Conservation (phyloP, 352 stramenopile species). For the Paralagenidium karlingii region DNA sequence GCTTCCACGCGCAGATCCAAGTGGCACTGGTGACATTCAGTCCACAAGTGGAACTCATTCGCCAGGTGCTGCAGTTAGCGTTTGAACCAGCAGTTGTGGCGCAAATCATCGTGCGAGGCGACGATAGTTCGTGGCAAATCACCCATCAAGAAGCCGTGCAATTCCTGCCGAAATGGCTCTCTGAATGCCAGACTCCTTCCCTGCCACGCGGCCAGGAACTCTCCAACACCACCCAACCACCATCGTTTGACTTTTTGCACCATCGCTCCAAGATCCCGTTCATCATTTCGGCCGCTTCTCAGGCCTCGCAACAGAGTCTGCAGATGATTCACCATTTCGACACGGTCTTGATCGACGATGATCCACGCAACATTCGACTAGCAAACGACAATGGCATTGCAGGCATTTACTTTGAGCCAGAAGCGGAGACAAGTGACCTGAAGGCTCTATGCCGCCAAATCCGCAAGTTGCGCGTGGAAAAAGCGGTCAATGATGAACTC, state of each 20-base stretch:
- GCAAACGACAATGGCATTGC: slow-evolving; percentile 61
- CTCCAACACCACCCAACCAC: too few relatives aligned
- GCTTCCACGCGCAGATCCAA: slow-evolving; percentile 21
- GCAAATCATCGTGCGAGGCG: slow-evolving; percentile 41
- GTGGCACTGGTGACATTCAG: slow-evolving; percentile 78
- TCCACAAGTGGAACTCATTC: slow-evolving; percentile 51
- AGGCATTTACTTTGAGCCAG: slow-evolving; percentile 55
- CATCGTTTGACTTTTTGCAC: not conserved
- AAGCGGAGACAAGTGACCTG: slow-evolving; percentile 19
- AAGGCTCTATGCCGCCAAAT: slow-evolving; percentile 31
- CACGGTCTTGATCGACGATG: slow-evolving; percentile 73
- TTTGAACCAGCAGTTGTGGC: slow-evolving; percentile 20
- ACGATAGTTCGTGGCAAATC: slow-evolving; percentile 47
- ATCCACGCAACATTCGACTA: slow-evolving; percentile 58
- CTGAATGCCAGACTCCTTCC: too few relatives aligned
- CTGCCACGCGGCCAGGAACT: slow-evolving; percentile 31
- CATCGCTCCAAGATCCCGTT: slow-evolving; percentile 51
- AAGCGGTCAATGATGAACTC: slow-evolving; percentile 2
- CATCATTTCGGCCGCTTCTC: slow-evolving; percentile 47
- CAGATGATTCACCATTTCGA: slow-evolving; percentile 36
- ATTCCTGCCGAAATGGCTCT: slow-evolving; percentile 50
- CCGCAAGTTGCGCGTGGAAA: slow-evolving; percentile 11
- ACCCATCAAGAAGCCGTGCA: slow-evolving; percentile 19
- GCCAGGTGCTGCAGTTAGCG: slow-evolving; percentile 35
- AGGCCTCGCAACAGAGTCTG: slow-evolving; percentile 14